Evolutionary conservation across 2,329 filamentous ascomycete species (phyloP), one percentile per base, ranked within the genome.

Genomic region (Alternaria postmessia): DNA sequence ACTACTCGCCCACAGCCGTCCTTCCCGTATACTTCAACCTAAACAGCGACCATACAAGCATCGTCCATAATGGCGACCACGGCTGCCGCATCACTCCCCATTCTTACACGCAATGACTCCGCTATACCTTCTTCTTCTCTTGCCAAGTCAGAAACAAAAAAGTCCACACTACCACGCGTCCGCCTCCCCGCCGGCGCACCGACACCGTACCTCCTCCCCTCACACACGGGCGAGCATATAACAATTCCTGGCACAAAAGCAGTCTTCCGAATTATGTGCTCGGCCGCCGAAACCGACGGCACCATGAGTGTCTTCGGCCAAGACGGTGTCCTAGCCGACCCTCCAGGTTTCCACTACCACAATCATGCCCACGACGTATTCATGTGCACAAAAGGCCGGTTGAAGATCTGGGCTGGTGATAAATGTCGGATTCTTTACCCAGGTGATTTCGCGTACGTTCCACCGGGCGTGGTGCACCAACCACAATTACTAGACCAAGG

Each of bases 301-400:
- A 38, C 63, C 0, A 63, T 69, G n/a, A 62, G 63, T 20, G 65
- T 69, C 49, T 69, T 69, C 30, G 63, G 57, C 22, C 53, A 62
- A 56, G 66, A 66, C 28, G 67, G 65, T 39, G 57, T 61, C n/a
- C 32, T 66, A 8, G 62, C 63, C 24, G 67, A 69, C 39, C 38
- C 67, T 9, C 65, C 63, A 2, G 65, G 67, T 28, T 69, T 69
- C 47, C 67, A 69, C 51, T 68, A 67, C 44, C 67, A 68, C 55
- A 57, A 69, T 26, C 38, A 56, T 1, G 67, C 67, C 4, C 67
- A 69, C 47, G 67, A 69, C 39, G 64, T 68, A 6, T 69, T 69
- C 62, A 64, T 69, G 57, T 67, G 66, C 28, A 69, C 67, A 26
- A 65, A 61, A 46, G 67, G 67, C 1, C 60, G 58, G 3, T 22